phyloP scores from a whole-genome alignment of 2,329 filamentous ascomycete species.

The Pyrenochaeta sp. region DNA sequence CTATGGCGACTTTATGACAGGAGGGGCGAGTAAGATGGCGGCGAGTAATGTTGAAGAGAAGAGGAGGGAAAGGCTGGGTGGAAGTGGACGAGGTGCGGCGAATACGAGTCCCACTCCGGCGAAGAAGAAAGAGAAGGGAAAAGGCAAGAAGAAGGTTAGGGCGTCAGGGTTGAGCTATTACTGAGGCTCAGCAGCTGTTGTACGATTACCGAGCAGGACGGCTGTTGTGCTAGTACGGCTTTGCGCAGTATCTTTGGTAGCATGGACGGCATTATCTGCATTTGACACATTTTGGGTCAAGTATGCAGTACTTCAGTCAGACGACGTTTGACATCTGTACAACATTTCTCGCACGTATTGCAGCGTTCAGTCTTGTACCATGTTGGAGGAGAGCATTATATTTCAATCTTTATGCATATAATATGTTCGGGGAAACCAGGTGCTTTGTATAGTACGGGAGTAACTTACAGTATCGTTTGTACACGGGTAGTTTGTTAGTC shows the following conservation, averaged over 20 bases:
- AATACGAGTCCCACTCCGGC: slow-evolving; percentile 25
- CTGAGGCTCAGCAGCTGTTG: slow-evolving; percentile 9
- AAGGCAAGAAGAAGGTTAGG: slow-evolving; percentile 34
- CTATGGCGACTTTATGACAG: slow-evolving; percentile 29
- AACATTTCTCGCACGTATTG: too few species aligned
- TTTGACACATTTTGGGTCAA: too few species aligned
- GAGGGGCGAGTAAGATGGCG: slow-evolving; percentile 22
- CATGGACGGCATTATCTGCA: background rate
- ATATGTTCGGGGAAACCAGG: too few species aligned
- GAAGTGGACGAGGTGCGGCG: slow-evolving; percentile 10
- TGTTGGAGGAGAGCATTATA: too few species aligned
- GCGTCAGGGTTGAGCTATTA: slow-evolving; percentile 42
- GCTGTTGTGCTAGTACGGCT: background rate
- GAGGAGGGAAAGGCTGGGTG: slow-evolving; percentile 18
- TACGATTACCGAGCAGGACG: background rate
- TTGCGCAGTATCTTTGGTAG: background rate
- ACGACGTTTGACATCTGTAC: too few species aligned
- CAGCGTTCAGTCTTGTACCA: too few species aligned
- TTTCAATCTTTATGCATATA: too few species aligned
- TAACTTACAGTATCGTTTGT: too few species aligned
- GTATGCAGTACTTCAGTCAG: too few species aligned
- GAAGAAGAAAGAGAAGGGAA: slow-evolving; percentile 29
- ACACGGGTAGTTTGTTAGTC: too few species aligned
- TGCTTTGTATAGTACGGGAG: too few species aligned
- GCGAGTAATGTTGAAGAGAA: slow-evolving; percentile 9